A percentile compares a stretch with the other conserved stretches of the same genome.
Evolutionary conservation across 164 flowering plant species (phyloP).

Genomic region (Nymphaea colorata): DNA sequence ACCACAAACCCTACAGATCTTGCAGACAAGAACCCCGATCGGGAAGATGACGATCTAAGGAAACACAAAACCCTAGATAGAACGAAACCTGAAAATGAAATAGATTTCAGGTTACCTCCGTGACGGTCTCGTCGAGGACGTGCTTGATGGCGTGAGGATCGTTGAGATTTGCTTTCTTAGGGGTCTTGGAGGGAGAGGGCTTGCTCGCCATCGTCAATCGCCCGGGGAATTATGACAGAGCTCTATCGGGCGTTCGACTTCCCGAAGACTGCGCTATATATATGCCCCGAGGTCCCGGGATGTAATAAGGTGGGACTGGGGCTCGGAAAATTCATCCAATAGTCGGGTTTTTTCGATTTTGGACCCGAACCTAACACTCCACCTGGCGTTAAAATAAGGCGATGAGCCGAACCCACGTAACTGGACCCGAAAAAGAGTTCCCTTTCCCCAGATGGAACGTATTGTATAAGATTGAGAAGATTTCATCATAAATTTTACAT

Average conservation of each 20-base stretch:
- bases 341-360: too few relatives aligned
- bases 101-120: constrained; percentile 46
- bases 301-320: too few relatives aligned
- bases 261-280: neutral
- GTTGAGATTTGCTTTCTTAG: constrained; percentile 74
- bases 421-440: too few relatives aligned
- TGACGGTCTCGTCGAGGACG: constrained; percentile 74
- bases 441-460: too few relatives aligned
- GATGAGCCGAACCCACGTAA: too few relatives aligned
- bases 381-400: too few relatives aligned
- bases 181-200: constrained; percentile 16
- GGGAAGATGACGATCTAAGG: neutral
- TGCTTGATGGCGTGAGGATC: constrained; percentile 88
- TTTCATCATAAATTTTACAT: too few relatives aligned
- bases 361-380: too few relatives aligned
- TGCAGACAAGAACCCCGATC: neutral
- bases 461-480: too few relatives aligned
- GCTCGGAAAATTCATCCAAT: too few relatives aligned
- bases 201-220: constrained; percentile 7
- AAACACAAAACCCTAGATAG: neutral
- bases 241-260: neutral
- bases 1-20: neutral
- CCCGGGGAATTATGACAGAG: neutral
- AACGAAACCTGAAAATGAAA: neutral
- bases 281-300: neutral